Base-by-base conservation (phyloP, 305 asterid species). In the Solanum chacoense region DNA sequence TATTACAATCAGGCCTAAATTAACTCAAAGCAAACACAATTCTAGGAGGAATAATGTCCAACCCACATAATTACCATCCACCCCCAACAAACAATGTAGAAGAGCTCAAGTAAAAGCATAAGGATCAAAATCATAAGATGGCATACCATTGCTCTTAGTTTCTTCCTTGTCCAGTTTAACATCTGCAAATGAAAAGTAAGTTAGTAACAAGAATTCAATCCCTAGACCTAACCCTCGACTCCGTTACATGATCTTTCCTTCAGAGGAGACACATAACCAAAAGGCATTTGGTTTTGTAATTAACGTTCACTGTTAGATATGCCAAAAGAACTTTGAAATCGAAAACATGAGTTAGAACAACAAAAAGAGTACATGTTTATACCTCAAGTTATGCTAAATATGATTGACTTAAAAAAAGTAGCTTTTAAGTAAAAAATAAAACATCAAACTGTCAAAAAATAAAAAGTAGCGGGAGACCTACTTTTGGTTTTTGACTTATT, bases 131-230 rank as follows among this genome's bases (percentile, higher is more conserved):
- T n/a, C 37, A 65, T 34, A 87, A 38, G 91, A 45, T n/a, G 77
- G 42, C 86, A 89, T 96, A 95, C 99, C 96, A 69, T 88, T 91
- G 90, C 87, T 92, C 92, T 94, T 95, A 18, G 89, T 89, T 86
- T 96, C 99, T 90, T 95, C 99, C 91, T 96, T 97, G 88, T 97
- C 99, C 91, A 92, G 93, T 93, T 95, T 94, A 84, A 94, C 90
- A 90, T 95, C 99, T 95, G 96, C 59, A 88, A 88, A 90, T 87
- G 89, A 86, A 92, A 90, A 65, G 36, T 42, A 81, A 87, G 71
- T 87, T 31, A 42, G 24, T 45, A 59, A 75, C 45, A 74, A 26
- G 50, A 45, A 87, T 42, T 86, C 85, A 87, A 87, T 29, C 42
- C 87, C 31, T 10, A 83, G 31, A 81, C 37, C 38, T 10, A 83